Base-by-base conservation (phyloP, 768 basidiomycete species). In the Amylocystis lapponica region DNA sequence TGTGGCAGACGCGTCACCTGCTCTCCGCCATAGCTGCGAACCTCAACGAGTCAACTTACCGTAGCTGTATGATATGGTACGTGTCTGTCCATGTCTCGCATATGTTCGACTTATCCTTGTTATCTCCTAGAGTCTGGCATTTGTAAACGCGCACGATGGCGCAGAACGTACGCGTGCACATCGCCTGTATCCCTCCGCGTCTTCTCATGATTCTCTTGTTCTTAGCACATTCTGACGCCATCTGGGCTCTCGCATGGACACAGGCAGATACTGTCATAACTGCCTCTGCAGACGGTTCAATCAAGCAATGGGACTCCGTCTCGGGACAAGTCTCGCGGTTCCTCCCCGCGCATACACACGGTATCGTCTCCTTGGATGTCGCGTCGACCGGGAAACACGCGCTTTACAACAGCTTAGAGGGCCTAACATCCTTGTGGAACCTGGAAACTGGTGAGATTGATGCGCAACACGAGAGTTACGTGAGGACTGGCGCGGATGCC, bases 351-450 rank as follows among this genome's bases (percentile, higher is more conserved):
- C 88, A 95, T 64, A 81, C 88, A 6, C 80, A 95, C 16, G 92
- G 87, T 2, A 78, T 92, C 50, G 78, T 89, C 14, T 90, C 90
- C 5, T 64, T 95, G 26, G 89, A 87, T 14, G 78, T 78, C 7
- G 75, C 81, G 16, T 71, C 75, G 0, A 71, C 79, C 36, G 93
- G 88, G 7, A 69, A 66, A 36, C 66, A 64, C 23, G 89, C 79
- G 0, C 61, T 96, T 34, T 85, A 81, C 53, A 91, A 91, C 55
- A 84, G 84, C 42, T 69, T 94, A 16, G 92, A 95, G 54, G 93
- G 93, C 2, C 75, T 83, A 22, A 90, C 89, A 0, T 73, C 67
- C 36, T 64, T 94, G 20, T 84, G 83, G 76, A 81, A 93, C 57
- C 60, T 92, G 35, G 63, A 72, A 27, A 74, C 67, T 14, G 84